Percentiles rank a stretch among this genome's conserved stretches.
Conservation (phyloP, 2,329 filamentous ascomycete species). For the Cladophialophora psammophila region DNA sequence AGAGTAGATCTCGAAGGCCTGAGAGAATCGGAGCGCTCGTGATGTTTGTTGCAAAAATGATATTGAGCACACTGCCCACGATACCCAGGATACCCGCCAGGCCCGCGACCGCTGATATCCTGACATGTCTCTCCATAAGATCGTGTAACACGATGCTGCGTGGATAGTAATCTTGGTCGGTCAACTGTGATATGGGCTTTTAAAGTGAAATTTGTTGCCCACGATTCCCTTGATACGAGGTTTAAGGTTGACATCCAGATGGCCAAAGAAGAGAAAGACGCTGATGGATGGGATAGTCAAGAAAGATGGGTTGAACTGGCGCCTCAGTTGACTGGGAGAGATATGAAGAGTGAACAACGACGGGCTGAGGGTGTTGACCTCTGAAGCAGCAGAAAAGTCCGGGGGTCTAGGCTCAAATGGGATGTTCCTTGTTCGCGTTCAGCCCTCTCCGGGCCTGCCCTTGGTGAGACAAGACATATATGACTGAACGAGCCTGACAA, state of each 20-base stretch:
- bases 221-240: background rate
- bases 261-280: conserved; percentile 8
- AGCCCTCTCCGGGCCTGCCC: conserved; percentile 7
- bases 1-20: conserved; percentile 34
- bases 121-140: conserved; percentile 33
- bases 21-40: conserved; percentile 19
- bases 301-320: conserved; percentile 1
- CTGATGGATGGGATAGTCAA: conserved; percentile 17
- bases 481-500: conserved; percentile 15
- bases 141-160: conserved; percentile 23
- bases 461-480: conserved; percentile 6
- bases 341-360: background rate
- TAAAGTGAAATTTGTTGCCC: background rate
- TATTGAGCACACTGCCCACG: conserved; percentile 35
- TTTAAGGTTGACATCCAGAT: conserved; percentile 24
- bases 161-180: conserved; percentile 14
- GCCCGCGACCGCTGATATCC: conserved; percentile 36
- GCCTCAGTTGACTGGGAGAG: background rate
- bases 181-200: conserved; percentile 3
- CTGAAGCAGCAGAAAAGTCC: conserved; percentile 25
- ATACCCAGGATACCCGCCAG: conserved; percentile 33
- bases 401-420: conserved; percentile 16
- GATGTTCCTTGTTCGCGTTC: conserved; percentile 29
- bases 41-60: conserved; percentile 34
- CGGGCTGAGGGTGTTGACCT: conserved; percentile 29